Evolutionary conservation across 306 rosid species (phyloP).

Genomic region (Ochetophila trinervis): DNA sequence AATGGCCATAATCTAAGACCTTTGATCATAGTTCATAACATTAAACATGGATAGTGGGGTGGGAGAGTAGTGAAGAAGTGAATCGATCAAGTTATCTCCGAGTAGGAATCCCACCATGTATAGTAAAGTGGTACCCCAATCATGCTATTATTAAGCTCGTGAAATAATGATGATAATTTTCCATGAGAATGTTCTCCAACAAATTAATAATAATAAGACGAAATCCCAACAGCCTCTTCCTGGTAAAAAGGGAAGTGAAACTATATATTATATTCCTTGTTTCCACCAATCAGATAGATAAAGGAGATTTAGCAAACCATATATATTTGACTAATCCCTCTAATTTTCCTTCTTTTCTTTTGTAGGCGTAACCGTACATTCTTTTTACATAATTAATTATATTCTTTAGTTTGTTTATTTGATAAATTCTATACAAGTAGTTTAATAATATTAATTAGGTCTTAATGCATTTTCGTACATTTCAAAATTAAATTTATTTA

Average conservation of each 20-base stretch:
- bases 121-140: constrained; percentile 25
- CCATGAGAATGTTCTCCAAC: constrained; percentile 26
- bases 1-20: constrained; percentile 14
- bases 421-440: too few relatives aligned
- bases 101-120: constrained; percentile 54
- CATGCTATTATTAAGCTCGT: too few relatives aligned
- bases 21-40: constrained; percentile 2
- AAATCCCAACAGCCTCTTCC: background rate
- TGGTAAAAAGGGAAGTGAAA: constrained; percentile 1
- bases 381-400: too few relatives aligned
- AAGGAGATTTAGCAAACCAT: constrained; percentile 25
- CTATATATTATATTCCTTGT: background rate
- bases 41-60: constrained; percentile 23
- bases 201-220: constrained; percentile 15
- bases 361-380: too few relatives aligned
- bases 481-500: too few relatives aligned
- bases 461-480: too few relatives aligned
- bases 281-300: constrained; percentile 12
- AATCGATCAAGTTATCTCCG: constrained; percentile 27
- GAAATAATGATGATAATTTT: too few relatives aligned
- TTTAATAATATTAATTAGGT: too few relatives aligned
- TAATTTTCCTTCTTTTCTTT: background rate
- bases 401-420: too few relatives aligned
- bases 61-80: constrained; percentile 31
- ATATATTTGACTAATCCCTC: constrained; percentile 35